Evolutionary conservation across 495 filamentous ascomycete species (phyloP), one percentile per base, ranked within the genome.

Genomic region (Xylaria scruposa): DNA sequence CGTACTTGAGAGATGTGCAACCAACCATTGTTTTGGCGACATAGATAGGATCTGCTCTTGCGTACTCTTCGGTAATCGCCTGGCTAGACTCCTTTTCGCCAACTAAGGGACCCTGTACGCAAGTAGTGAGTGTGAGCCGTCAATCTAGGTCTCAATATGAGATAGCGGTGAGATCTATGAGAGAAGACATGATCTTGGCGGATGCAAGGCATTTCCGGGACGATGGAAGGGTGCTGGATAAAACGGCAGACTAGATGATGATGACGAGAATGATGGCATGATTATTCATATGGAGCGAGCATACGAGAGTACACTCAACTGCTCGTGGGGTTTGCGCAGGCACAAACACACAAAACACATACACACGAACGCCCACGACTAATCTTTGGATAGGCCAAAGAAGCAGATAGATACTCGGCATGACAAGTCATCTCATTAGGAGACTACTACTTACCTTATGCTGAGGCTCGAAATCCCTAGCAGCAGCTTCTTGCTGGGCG

Each of bases 1-100:
- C 1, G 31, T 60, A n/a, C n/a, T 58, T 26, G 17, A 13, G 40
- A 36, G 62, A 67, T 21, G 61, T 31, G 40, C 53, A 40, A 83
- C 91, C 80, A 83, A 98, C 96, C 79, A 87, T 88, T 26, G 95
- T 97, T 83, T 98, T 98, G 47, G 90, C 86, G 9, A 92, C 88
- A 75, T 92, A 95, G 31, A 92, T 83, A 9, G 93, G 92, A 80
- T 99, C 95, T 63, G 94, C 95, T 83, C 93, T 91, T 33, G 94
- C 93, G 83, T 97, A 99, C 78, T 97, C 95, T 72, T 90, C 85
- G 5, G 92, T 91, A 75, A 99, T 93, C 62, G 84, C 88, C 74
- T 90, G 89, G 82, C 90, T 97, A 13, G 92, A 89, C 75, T 89
- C 90, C 75, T 92, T 92, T 47, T 90, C 83, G 72, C 95, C 92